These are phyloP conservation scores for Wallacemonas collosoma DNA, from an alignment of 208 protist genomes.

Conservation along the genomic window DNA sequence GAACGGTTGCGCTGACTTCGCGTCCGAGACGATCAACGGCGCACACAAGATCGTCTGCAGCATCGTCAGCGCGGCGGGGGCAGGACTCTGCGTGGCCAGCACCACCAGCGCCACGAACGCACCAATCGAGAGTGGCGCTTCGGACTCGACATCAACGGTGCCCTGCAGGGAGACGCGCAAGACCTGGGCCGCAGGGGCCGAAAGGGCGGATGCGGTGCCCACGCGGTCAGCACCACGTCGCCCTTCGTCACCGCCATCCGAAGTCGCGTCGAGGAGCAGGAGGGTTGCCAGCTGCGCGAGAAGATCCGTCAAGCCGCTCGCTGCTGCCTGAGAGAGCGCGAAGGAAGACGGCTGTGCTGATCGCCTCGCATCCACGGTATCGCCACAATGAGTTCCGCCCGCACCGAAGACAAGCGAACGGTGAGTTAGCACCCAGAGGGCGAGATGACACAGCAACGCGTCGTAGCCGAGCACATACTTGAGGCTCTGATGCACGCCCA, in stretches of 20 bases:
- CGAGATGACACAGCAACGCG: constrained; percentile 36
- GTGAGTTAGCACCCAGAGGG: constrained; percentile 50
- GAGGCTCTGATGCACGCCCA: constrained; percentile 38
- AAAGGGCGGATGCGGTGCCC: background rate
- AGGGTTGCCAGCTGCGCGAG: constrained; percentile 29
- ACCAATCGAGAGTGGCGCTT: constrained; percentile 32
- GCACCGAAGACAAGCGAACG: constrained; percentile 25
- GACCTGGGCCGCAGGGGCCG: constrained; percentile 25
- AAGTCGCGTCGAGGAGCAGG: constrained; percentile 20
- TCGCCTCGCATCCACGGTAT: no score
- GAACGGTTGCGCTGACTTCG: no score
- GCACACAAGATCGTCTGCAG: constrained; percentile 36
- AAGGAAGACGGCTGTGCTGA: background rate
- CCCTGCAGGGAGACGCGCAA: constrained; percentile 32
- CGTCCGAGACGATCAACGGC: constrained; percentile 1
- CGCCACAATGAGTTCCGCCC: background rate
- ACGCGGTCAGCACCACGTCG: no score
- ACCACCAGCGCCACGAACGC: constrained; percentile 32
- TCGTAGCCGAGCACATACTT: constrained; percentile 54
- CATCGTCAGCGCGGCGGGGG: constrained; percentile 30
- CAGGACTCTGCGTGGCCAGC: constrained; percentile 34
- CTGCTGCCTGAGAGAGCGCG: background rate
- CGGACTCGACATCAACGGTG: constrained; percentile 28
- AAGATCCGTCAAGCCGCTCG: constrained; percentile 24
- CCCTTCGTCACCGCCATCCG: background rate